Percentiles rank a stretch among this genome's conserved stretches.
Conservation (phyloP, 179 eudicot genomes). For the Patellifolia procumbens region DNA sequence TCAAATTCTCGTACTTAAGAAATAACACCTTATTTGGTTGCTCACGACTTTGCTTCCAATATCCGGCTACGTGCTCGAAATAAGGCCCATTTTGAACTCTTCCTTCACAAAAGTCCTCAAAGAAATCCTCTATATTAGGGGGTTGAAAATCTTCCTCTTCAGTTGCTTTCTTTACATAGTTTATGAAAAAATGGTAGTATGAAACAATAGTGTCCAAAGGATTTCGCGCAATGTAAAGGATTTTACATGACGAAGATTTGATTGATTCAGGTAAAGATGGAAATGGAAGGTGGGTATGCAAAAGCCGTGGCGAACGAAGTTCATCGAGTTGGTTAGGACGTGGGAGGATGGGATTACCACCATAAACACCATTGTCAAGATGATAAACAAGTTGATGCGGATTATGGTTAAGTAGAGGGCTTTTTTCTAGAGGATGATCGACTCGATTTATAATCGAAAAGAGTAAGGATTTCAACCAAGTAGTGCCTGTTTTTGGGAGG, state of each 20-base stretch:
- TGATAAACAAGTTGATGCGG: no score
- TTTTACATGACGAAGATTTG: no score
- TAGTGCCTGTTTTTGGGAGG: no score
- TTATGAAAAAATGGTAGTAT: neutral
- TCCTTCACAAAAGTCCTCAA: no score
- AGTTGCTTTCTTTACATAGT: neutral
- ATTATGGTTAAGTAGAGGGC: no score
- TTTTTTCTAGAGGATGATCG: neutral
- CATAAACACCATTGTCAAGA: no score
- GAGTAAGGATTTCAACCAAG: no score
- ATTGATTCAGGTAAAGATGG: neutral
- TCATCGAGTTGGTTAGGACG: no score
- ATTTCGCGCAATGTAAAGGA: no score
- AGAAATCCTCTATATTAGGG: slow-evolving; percentile 1
- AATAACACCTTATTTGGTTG: slow-evolving; percentile 18
- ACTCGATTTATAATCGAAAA: neutral
- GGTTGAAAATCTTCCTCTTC: slow-evolving; percentile 2
- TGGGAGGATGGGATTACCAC: no score
- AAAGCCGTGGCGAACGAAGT: slow-evolving; percentile 11
- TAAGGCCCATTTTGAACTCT: neutral
- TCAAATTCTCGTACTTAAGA: slow-evolving; percentile 21
- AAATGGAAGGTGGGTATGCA: slow-evolving; percentile 15
- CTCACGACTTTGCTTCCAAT: slow-evolving; percentile 14
- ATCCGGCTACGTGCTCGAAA: slow-evolving; percentile 18
- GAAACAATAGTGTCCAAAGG: no score